These are phyloP conservation scores for Populus hybrid DNA, from an alignment of 441 rosid species.

Conservation along the genomic window DNA sequence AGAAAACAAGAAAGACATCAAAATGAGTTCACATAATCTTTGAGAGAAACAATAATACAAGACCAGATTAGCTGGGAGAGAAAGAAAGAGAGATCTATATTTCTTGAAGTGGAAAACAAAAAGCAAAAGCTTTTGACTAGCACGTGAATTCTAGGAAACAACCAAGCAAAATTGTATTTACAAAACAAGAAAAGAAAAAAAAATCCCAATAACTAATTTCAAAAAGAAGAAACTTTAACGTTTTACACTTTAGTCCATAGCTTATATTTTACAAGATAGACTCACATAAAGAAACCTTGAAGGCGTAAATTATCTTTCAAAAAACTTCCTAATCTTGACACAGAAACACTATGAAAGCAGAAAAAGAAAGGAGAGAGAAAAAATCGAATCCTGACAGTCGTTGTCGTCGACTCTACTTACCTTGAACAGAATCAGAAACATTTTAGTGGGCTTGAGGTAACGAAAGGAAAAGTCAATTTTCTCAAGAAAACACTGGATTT, in stretches of 20 bases:
- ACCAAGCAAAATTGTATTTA: background rate
- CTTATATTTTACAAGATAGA: background rate
- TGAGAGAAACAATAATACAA: background rate
- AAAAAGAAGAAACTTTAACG: background rate
- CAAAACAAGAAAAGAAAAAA: background rate
- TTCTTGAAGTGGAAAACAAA: slow-evolving; percentile 3
- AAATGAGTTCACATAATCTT: background rate
- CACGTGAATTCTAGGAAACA: slow-evolving; percentile 15
- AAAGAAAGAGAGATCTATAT: background rate
- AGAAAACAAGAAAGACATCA: background rate
- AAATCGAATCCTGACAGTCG: background rate
- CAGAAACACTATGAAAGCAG: background rate
- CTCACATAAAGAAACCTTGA: background rate
- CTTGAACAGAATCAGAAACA: background rate
- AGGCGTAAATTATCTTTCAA: background rate
- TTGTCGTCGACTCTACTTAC: slow-evolving; percentile 8
- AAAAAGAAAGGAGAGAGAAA: background rate
- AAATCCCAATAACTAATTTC: background rate
- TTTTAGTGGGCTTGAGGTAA: background rate
- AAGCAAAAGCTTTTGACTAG: background rate
- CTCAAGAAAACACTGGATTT: background rate
- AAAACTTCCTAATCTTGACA: background rate
- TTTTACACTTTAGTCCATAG: background rate
- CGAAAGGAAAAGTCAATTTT: slow-evolving; percentile 5
- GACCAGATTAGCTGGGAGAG: slow-evolving; percentile 1